Evolutionary conservation across 768 basidiomycete species (phyloP).

Genomic region (Mycena olivaceomarginata): DNA sequence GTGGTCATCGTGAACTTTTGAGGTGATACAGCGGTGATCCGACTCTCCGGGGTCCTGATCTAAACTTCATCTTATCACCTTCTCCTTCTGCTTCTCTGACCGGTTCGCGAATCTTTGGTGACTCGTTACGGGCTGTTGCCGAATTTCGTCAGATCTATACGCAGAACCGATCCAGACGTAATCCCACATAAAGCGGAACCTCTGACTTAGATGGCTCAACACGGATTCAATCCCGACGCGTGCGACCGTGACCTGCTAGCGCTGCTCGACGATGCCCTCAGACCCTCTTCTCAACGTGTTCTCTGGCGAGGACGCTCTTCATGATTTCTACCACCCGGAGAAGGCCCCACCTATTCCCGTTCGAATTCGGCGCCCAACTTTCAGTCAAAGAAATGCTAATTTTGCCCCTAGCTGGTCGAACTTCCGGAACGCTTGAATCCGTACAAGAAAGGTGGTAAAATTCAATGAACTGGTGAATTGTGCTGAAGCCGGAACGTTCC

Average conservation of each 20-base stretch:
- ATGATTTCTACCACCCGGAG: slow-evolving; percentile 48
- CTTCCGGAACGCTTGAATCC: slow-evolving; percentile 47
- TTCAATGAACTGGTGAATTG: neutral
- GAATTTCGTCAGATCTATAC: slow-evolving; percentile 19
- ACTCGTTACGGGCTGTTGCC: neutral
- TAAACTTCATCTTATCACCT: too few relatives aligned
- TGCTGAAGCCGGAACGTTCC: neutral
- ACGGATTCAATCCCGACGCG: neutral
- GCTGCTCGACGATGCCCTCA: slow-evolving; percentile 33
- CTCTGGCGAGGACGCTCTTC: slow-evolving; percentile 46
- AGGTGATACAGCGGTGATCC: neutral
- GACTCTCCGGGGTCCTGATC: slow-evolving; percentile 10
- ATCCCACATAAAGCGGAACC: neutral
- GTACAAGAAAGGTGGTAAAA: slow-evolving; percentile 39
- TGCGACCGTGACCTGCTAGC: too few relatives aligned
- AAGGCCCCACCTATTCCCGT: slow-evolving; percentile 46
- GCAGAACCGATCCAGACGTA: neutral
- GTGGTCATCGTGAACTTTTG: neutral
- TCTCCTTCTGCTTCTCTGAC: neutral
- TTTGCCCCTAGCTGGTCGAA: slow-evolving; percentile 44
- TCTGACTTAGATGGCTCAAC: neutral
- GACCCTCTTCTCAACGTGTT: slow-evolving; percentile 47
- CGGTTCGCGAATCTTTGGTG: neutral
- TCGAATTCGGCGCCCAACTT: neutral
- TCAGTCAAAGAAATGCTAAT: neutral